Evolutionary conservation across 2,329 filamentous ascomycete genomes (phyloP).

Genomic region (Colletotrichum sidae): DNA sequence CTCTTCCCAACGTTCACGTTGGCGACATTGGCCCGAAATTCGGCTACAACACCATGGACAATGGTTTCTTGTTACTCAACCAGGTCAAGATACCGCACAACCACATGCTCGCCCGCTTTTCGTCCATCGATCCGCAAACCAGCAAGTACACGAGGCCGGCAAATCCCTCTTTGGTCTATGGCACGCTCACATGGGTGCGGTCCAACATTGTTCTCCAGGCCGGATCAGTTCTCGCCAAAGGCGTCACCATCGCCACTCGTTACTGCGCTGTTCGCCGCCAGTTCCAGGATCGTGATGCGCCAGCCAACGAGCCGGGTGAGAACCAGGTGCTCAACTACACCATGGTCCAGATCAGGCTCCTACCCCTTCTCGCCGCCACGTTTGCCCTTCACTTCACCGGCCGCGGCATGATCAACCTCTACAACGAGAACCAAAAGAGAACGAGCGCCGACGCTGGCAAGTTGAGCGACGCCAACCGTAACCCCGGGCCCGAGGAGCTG

Average conservation of each 20-base stretch:
- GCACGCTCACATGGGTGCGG: constrained; percentile 81
- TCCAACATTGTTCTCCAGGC: constrained; percentile 80
- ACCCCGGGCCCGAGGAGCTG: constrained; percentile 75
- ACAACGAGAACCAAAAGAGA: constrained; percentile 77
- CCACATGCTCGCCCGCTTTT: constrained; percentile 61
- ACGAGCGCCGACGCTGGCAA: constrained; percentile 63
- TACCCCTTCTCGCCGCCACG: constrained; percentile 78
- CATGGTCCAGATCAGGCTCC: constrained; percentile 80
- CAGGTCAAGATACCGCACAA: constrained; percentile 79
- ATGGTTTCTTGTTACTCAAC: constrained; percentile 83
- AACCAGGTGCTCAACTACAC: constrained; percentile 84
- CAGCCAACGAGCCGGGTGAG: constrained; percentile 68
- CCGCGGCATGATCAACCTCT: constrained; percentile 79
- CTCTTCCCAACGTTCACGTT: constrained; percentile 76
- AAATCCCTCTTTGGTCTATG: constrained; percentile 76
- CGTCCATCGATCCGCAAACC: constrained; percentile 74
- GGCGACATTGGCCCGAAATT: constrained; percentile 87
- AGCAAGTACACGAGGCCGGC: constrained; percentile 76
- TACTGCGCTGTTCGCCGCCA: constrained; percentile 81
- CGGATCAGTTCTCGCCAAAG: constrained; percentile 76
- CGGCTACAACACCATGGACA: constrained; percentile 85
- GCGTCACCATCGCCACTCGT: constrained; percentile 81
- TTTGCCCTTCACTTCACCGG: constrained; percentile 86
- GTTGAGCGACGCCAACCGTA: constrained; percentile 58
- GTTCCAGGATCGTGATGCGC: constrained; percentile 80